Evolutionary conservation across 805 yeast genomes (phyloP).

Genomic region (Vanderwaltozyma verrucispora): DNA sequence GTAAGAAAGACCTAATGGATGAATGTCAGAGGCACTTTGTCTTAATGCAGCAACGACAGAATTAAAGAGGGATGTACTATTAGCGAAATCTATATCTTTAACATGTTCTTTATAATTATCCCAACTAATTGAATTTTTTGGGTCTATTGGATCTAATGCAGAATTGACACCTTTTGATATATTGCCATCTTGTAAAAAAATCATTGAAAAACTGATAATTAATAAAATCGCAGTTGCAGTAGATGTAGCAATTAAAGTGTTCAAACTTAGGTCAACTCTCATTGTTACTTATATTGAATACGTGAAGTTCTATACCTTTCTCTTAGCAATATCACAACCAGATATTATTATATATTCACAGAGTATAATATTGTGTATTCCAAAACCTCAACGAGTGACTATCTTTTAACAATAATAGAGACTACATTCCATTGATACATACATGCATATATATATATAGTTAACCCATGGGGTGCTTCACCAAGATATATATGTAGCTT

Average conservation of each 20-base stretch:
- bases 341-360: no score
- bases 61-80: constrained; percentile 48
- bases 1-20: constrained; percentile 47
- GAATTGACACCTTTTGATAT: no score
- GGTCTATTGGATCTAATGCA: not conserved
- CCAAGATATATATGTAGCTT: no score
- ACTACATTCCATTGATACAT: no score
- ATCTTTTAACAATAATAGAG: no score
- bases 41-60: constrained; percentile 43
- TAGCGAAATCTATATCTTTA: constrained; percentile 32
- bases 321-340: no score
- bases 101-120: constrained; percentile 18
- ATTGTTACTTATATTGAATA: not conserved
- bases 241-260: not conserved
- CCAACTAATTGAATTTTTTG: constrained; percentile 4
- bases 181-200: not conserved
- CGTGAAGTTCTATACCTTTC: no score
- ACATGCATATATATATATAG: no score
- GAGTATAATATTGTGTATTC: no score
- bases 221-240: not conserved
- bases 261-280: constrained; percentile 1
- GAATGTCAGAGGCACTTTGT: constrained; percentile 40
- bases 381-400: no score
- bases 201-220: constrained; percentile 1
- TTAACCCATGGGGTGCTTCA: no score